Evolutionary conservation across 2,329 filamentous ascomycete genomes (phyloP).

Genomic region (Sporothrix brunneoviolacea): DNA sequence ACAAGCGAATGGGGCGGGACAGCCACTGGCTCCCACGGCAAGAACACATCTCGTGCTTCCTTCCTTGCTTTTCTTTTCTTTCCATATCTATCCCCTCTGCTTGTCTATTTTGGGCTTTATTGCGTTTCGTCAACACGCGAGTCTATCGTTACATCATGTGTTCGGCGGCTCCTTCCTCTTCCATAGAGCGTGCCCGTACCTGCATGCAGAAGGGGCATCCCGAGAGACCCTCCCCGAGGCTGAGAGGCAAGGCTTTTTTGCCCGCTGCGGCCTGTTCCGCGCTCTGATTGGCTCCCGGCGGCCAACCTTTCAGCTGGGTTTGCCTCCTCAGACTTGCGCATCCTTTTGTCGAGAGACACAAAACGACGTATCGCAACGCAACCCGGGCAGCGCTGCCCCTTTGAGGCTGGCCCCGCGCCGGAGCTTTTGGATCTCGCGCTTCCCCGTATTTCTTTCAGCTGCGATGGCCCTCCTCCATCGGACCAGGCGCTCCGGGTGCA

Average conservation of each 20-base stretch:
- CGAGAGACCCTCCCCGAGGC: constrained; percentile 8
- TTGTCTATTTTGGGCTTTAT: background rate
- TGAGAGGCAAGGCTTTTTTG: constrained; percentile 12
- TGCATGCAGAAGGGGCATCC: background rate
- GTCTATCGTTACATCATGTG: no score
- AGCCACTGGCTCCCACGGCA: no score
- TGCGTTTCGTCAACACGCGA: no score
- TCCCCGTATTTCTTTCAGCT: constrained; percentile 1
- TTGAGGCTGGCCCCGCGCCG: no score
- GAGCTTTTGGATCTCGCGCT: background rate
- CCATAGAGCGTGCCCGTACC: no score
- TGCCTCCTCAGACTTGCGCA: background rate
- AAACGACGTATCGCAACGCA: no score
- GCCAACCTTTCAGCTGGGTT: constrained; percentile 3
- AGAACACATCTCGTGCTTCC: no score
- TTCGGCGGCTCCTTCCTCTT: no score
- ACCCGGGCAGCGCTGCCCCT: no score
- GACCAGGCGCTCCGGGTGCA: background rate
- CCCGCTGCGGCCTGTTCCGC: background rate
- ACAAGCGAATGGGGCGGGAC: no score
- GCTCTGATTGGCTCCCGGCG: constrained; percentile 6
- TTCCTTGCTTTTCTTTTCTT: background rate
- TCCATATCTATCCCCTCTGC: background rate
- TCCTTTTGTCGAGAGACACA: no score
- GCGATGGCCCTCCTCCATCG: constrained; percentile 4